Evolutionary conservation across 2,329 filamentous ascomycete species (phyloP), one percentile per base, ranked within the genome.

Genomic region (Teratosphaeria destructans): DNA sequence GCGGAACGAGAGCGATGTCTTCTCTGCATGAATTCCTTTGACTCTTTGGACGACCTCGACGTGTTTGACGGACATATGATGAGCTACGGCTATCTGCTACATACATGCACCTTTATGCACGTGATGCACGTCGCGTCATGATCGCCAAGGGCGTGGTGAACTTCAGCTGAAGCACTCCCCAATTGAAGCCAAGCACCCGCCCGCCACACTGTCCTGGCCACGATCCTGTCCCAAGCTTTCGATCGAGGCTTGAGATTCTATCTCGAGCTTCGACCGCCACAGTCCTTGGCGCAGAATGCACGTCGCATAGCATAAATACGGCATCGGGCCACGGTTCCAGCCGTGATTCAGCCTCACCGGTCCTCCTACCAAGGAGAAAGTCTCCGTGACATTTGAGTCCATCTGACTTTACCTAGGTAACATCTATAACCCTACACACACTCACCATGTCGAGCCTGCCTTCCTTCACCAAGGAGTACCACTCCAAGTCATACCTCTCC

Each of bases 1-100:
- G 23, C 23, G 23, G 59, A 58, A 12, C 68, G 55, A 6, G 56
- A 63, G 26, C 66, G 62, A 43, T 14, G 7, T 29, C 29, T 29
- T 29, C 29, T 23, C 1, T 23, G 23, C 23, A 23, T 23, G 23
- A 23, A 23, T 23, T 23, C 29, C 29, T 29, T 7, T 5, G 29
- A 29, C 29, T 29, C 29, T 29, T 29, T 7, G 29, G 5, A 4
- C 7, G 29, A 29, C 29, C 29, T 7, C 5, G 29, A 29, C 4
- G 7, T 29, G 29, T 29, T 7, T 29, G 29, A 43, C 11, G 11
- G 12, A 43, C 16, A 43, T 39, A 5, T 10, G 37, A n/a, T n/a
- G 12, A 43, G 16, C 29, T 43, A 12, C 5, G 37, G 16, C 37
- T 16, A 43, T 43, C 11, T 29, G 29, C 5, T 29, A 29, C 7